Evolutionary conservation across 2,329 filamentous ascomycete species (phyloP).

Genomic region (Lachnellula occidentalis): DNA sequence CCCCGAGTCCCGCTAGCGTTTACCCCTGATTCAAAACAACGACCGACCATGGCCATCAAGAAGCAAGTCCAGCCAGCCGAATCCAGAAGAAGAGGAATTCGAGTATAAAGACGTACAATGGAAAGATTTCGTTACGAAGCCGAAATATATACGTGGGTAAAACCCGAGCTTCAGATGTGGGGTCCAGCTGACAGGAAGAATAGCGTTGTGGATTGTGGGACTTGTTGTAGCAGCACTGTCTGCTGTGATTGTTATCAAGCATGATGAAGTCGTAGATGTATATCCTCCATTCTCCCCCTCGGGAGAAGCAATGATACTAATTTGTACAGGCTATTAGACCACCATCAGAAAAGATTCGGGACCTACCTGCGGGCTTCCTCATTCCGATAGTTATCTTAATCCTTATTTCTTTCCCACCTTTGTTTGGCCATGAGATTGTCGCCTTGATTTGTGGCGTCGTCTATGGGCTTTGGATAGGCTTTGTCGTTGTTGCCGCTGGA

Average conservation of each 20-base stretch:
- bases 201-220: constrained; percentile 28
- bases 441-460: constrained; percentile 39
- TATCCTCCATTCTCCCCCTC: constrained; percentile 1
- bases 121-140: constrained; percentile 32
- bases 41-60: constrained; percentile 2
- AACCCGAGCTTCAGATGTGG: background rate
- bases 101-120: constrained; percentile 34
- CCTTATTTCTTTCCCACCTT: constrained; percentile 37
- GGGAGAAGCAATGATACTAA: constrained; percentile 1
- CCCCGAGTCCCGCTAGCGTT: background rate
- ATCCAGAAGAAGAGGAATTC: constrained; percentile 23
- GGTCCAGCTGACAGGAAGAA: constrained; percentile 1
- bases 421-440: constrained; percentile 39
- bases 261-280: constrained; percentile 36
- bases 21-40: background rate
- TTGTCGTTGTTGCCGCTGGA: constrained; percentile 37
- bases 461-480: constrained; percentile 38
- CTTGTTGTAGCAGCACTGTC: constrained; percentile 30
- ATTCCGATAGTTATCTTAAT: constrained; percentile 37
- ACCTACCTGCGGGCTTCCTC: constrained; percentile 35
- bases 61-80: background rate
- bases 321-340: constrained; percentile 30
- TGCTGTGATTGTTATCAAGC: constrained; percentile 33
- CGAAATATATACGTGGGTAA: constrained; percentile 32
- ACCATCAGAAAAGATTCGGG: constrained; percentile 34